Evolutionary conservation across 176 grass and related monocot species (phyloP).

Genomic region (Triticum dicoccoides): DNA sequence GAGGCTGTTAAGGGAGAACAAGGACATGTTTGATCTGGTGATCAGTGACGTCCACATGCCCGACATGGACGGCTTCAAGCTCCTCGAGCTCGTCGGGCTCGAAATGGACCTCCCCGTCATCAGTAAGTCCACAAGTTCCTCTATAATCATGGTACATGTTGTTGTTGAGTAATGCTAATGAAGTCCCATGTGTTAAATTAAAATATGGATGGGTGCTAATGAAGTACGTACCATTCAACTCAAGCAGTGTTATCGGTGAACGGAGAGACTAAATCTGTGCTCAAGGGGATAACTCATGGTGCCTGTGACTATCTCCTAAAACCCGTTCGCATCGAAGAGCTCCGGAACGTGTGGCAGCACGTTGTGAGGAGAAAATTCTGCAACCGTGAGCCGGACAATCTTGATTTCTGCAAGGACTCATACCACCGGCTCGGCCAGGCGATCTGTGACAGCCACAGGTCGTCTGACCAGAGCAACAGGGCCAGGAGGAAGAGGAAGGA

Average conservation of each 20-base stretch:
- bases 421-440: slow-evolving; percentile 26
- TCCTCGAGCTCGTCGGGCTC: slow-evolving; percentile 75
- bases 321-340: slow-evolving; percentile 65
- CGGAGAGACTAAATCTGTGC: slow-evolving; percentile 63
- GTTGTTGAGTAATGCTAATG: neutral
- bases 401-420: slow-evolving; percentile 34
- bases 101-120: slow-evolving; percentile 82
- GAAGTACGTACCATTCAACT: neutral
- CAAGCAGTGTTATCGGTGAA: slow-evolving; percentile 78
- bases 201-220: slow-evolving; percentile 17
- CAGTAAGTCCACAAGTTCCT: neutral
- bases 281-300: slow-evolving; percentile 83
- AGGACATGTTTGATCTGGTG: slow-evolving; percentile 85
- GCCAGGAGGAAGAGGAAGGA: slow-evolving; percentile 72
- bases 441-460: neutral
- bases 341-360: slow-evolving; percentile 85
- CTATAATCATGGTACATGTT: neutral
- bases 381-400: slow-evolving; percentile 14
- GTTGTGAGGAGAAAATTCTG: slow-evolving; percentile 64
- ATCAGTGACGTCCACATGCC: slow-evolving; percentile 86
- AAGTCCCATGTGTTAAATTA: neutral
- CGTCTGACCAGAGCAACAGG: slow-evolving; percentile 34
- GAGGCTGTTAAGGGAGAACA: slow-evolving; percentile 68
- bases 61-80: slow-evolving; percentile 88
- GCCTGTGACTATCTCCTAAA: slow-evolving; percentile 91